phyloP scores from a whole-genome alignment of 2,329 filamentous ascomycete species.

The Xylariaceae sp. region DNA sequence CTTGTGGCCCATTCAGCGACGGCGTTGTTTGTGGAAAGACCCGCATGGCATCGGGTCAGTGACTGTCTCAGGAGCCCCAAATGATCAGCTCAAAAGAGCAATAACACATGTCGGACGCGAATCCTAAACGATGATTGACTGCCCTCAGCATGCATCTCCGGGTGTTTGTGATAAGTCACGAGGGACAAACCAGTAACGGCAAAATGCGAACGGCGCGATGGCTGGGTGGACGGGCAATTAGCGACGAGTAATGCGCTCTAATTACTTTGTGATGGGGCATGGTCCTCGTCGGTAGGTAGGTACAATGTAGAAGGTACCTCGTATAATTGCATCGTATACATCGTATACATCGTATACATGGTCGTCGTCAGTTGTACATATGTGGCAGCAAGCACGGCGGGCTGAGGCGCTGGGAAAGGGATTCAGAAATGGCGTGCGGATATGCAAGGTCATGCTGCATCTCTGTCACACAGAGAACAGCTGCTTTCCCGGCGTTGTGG shows the following conservation, averaged over 20 bases:
- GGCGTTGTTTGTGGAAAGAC: constrained; percentile 12
- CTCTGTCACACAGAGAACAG: constrained; percentile 22
- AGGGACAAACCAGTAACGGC: constrained; percentile 12
- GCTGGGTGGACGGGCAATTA: background rate
- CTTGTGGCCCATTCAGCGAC: constrained; percentile 5
- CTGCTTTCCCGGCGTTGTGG: constrained; percentile 25
- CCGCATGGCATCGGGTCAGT: constrained; percentile 14
- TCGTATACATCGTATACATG: too few relatives aligned
- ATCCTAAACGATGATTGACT: constrained; percentile 14
- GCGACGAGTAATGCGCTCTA: background rate
- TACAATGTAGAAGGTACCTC: too few relatives aligned
- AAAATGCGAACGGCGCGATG: background rate
- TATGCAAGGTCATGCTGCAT: constrained; percentile 25
- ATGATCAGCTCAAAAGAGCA: constrained; percentile 12
- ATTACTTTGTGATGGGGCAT: too few relatives aligned
- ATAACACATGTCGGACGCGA: constrained; percentile 16
- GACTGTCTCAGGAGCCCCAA: constrained; percentile 10
- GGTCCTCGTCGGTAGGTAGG: too few relatives aligned
- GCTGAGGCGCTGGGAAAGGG: constrained; percentile 16
- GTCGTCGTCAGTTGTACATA: too few relatives aligned
- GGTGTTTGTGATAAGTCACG: constrained; percentile 16
- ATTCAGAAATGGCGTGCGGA: constrained; percentile 21
- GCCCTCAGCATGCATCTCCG: constrained; percentile 11
- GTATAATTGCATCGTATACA: too few relatives aligned
- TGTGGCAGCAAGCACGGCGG: background rate